Evolutionary conservation across 2,329 filamentous ascomycete genomes (phyloP), one percentile per base, ranked within the genome.

Genomic region (Pezicula neosporulosa): DNA sequence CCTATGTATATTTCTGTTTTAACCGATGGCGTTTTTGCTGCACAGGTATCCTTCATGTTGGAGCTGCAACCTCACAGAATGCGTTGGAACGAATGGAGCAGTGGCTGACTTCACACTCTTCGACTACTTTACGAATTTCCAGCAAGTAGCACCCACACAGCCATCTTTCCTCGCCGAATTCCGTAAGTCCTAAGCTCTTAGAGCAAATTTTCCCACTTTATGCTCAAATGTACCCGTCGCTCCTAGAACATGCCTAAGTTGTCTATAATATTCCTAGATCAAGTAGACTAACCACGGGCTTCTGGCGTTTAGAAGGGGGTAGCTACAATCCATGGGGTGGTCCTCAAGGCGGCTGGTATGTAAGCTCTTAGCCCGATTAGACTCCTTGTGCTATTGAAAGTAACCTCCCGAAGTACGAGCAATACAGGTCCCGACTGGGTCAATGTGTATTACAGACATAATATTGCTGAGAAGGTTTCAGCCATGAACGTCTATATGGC

Each of bases 401-500:
- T 44, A 21, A 44, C 24, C 36, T n/a, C 15, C 9, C 27, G 13
- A 13, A 49, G 48, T 45, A 52, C 56, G 6, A 67, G 67, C 2
- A 76, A 82, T 41, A 81, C 78, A 16, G 78, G 78, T 1, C 72
- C 77, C 0, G 77, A 83, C 44, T 86, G 82, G 56, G 82, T 78
- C 1, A 85, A 85, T 51, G 63, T 86, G 4, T 86, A 83, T 66
- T 86, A 86, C 63, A 73, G 81, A 10, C 77, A 85, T 60, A 75
- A 84, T 48, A 77, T 86, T 24, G 79, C 74, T 24, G 78, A 86
- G 58, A 72, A 78, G 1, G 75, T 84, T 3, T 82, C 80, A 0
- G 80, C 79, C 0, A 75, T 85, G 49, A 83, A 76, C 28, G 64
- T 86, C 2, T 86, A 86, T 62, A 86, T 86, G 81, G 67, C 83